phyloP scores from a whole-genome alignment of 306 rosid genomes.

The Leucaena leucocephala region DNA sequence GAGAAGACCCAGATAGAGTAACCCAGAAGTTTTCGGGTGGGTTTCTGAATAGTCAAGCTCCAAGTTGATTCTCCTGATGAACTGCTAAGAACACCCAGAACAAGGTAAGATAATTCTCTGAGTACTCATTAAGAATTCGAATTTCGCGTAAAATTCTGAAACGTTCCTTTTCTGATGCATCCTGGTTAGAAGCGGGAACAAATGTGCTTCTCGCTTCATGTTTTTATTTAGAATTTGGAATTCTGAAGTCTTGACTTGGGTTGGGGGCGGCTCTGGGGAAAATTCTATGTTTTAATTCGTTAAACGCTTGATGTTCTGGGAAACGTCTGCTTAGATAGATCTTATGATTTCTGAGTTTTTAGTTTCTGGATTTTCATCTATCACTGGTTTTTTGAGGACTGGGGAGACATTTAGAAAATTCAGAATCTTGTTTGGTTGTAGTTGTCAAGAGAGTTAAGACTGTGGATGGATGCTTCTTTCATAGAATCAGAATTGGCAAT shows the following conservation, averaged over 20 bases:
- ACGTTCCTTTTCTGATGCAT: conserved; percentile 14
- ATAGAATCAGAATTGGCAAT: conserved; percentile 1
- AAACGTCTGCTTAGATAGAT: conserved; percentile 5
- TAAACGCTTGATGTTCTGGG: conserved; percentile 11
- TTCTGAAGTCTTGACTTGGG: conserved; percentile 7
- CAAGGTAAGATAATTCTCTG: conserved; percentile 41
- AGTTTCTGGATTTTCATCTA: conserved; percentile 14
- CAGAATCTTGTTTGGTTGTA: conserved; percentile 23
- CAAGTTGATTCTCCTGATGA: conserved; percentile 23
- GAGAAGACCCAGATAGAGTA: conserved; percentile 24
- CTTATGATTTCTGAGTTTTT: neutral
- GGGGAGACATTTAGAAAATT: conserved; percentile 22
- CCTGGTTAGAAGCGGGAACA: conserved; percentile 16
- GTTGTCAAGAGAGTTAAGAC: conserved; percentile 6
- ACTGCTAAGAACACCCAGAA: conserved; percentile 34
- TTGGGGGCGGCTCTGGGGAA: too few relatives aligned
- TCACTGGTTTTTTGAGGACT: neutral
- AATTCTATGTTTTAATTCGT: conserved; percentile 4
- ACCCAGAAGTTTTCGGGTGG: conserved; percentile 15
- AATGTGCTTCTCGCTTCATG: conserved; percentile 25
- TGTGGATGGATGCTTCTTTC: conserved; percentile 2
- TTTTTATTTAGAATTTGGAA: conserved; percentile 14
- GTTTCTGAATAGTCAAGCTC: conserved; percentile 20
- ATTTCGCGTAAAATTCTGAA: neutral
- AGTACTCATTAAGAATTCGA: conserved; percentile 19